A percentile compares a stretch with the other conserved stretches of the same genome.
These are phyloP conservation scores for Lachnum nothofagi DNA, from an alignment of 2,329 filamentous ascomycete species.

Conservation along the genomic window DNA sequence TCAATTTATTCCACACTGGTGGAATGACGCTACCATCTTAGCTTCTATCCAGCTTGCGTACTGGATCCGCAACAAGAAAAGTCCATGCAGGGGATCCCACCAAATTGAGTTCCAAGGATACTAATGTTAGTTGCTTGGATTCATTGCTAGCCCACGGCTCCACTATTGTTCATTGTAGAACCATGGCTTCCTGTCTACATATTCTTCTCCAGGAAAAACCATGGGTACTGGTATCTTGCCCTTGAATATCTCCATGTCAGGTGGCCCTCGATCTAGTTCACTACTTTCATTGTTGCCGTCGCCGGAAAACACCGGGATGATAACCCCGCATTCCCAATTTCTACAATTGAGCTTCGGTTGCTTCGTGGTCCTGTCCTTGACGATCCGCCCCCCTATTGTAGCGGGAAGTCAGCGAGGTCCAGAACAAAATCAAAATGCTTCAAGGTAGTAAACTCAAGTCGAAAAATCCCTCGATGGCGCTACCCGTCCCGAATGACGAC, in stretches of 20 bases:
- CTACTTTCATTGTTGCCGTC: neutral
- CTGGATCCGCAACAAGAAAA: no score
- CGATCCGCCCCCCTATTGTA: slow-evolving; percentile 71
- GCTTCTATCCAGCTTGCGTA: no score
- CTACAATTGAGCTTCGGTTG: slow-evolving; percentile 72
- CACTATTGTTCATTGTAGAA: slow-evolving; percentile 19
- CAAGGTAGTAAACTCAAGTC: no score
- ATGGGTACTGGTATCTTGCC: slow-evolving; percentile 59
- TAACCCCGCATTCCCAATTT: slow-evolving; percentile 94
- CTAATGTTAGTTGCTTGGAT: no score
- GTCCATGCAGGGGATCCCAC: no score
- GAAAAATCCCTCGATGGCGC: no score
- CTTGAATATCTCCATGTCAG: slow-evolving; percentile 43
- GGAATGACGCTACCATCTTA: no score
- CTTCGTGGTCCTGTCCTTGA: slow-evolving; percentile 62
- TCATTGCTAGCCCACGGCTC: neutral
- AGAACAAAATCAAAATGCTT: neutral
- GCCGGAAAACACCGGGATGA: slow-evolving; percentile 53
- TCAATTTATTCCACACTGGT: no score
- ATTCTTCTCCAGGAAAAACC: slow-evolving; percentile 48
- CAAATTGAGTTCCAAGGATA: no score
- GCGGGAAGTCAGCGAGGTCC: neutral
- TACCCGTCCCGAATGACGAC: neutral
- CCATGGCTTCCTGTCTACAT: slow-evolving; percentile 29
- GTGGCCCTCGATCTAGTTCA: slow-evolving; percentile 1